Evolutionary conservation across 1,139 yeast species (phyloP).

Genomic region (Groenewaldozyma auringiensis): DNA sequence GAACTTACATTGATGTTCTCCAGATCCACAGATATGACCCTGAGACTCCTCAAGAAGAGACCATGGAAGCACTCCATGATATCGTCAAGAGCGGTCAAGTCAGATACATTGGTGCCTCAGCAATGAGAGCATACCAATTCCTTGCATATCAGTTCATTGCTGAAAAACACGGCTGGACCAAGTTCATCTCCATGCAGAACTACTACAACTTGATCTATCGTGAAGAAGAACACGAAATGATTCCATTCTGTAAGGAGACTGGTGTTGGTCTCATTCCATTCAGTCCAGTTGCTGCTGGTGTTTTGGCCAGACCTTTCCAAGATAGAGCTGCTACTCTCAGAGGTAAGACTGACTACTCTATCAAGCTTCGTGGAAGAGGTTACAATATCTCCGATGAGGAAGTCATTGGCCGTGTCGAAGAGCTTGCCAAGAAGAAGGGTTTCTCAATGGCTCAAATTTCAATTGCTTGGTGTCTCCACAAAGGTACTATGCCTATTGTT

Average conservation of each 20-base stretch:
- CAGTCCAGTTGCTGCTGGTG: constrained; percentile 48
- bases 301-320: constrained; percentile 36
- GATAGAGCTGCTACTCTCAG: constrained; percentile 21
- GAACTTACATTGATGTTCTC: constrained; percentile 67
- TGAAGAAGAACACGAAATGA: constrained; percentile 54
- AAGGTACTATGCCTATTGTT: constrained; percentile 48
- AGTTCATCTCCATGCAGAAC: constrained; percentile 52
- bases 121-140: constrained; percentile 39
- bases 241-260: constrained; percentile 41
- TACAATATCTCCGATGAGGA: constrained; percentile 16
- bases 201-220: constrained; percentile 46
- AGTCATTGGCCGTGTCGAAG: constrained; percentile 47
- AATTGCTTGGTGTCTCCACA: constrained; percentile 46
- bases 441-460: constrained; percentile 48
- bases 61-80: constrained; percentile 47
- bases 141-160: constrained; percentile 43
- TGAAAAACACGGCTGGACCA: constrained; percentile 44
- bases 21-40: constrained; percentile 56
- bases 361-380: constrained; percentile 19
- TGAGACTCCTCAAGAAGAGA: constrained; percentile 40
- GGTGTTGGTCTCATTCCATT: constrained; percentile 45
- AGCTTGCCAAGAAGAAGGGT: constrained; percentile 39
- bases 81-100: constrained; percentile 41
- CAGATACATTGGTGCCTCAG: constrained; percentile 51
- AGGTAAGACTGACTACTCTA: constrained; percentile 1